phyloP scores from a whole-genome alignment of 805 yeast genomes.

The Peterozyma xylosa region DNA sequence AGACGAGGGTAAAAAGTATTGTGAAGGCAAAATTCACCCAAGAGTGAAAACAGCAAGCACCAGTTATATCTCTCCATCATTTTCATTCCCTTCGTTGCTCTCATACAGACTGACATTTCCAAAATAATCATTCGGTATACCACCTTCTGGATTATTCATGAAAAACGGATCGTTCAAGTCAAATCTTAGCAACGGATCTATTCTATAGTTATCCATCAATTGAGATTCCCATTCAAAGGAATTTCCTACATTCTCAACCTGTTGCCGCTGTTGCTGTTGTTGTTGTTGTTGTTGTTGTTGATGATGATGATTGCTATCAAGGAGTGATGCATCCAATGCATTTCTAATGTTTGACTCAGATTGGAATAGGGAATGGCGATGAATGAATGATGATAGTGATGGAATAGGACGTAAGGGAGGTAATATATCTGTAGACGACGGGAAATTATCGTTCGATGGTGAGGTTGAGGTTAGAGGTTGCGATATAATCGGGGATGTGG shows the following conservation, averaged over 20 bases:
- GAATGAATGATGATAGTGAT: neutral
- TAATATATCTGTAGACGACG: neutral
- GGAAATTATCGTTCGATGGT: conserved; percentile 4
- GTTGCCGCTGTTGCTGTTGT: neutral
- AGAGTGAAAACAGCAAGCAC: no score
- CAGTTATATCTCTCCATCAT: no score
- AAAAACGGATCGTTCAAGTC: conserved; percentile 40
- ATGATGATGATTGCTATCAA: conserved; percentile 1
- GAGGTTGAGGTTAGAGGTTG: neutral
- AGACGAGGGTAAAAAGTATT: no score
- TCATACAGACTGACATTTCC: neutral
- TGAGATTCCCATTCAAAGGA: conserved; percentile 7
- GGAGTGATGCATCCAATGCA: neutral
- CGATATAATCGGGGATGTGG: neutral
- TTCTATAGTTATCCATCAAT: conserved; percentile 10
- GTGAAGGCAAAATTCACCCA: no score
- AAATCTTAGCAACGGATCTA: conserved; percentile 32
- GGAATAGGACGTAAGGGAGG: neutral
- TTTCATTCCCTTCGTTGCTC: no score
- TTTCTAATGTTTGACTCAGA: neutral
- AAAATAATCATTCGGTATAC: conserved; percentile 9
- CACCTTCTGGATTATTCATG: conserved; percentile 33
- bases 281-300: conserved; percentile 1
- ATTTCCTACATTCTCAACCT: conserved; percentile 6
- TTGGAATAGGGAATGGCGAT: neutral